Conservation (phyloP, 192 early-diverging fungal genomes). For the Coemansia furcata region DNA sequence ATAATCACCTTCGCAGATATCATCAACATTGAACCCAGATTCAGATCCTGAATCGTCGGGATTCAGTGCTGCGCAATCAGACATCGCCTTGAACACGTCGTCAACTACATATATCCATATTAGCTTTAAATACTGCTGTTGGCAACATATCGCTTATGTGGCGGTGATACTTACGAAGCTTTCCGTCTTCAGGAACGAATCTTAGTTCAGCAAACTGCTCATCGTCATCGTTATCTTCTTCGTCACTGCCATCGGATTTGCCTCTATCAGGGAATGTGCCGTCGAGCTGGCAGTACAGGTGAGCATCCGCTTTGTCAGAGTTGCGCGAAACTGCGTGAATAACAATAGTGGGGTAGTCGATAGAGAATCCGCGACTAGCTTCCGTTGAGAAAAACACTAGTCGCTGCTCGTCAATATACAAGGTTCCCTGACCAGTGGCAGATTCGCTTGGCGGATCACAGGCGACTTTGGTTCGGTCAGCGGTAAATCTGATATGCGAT, state of each 20-base stretch:
- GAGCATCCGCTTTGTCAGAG: background rate
- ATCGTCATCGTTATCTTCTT: slow-evolving; percentile 8
- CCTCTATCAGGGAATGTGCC: slow-evolving; percentile 12
- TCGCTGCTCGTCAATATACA: slow-evolving; percentile 20
- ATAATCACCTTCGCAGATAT: background rate
- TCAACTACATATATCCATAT: slow-evolving; percentile 14
- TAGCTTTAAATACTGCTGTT: background rate
- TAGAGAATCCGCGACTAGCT: slow-evolving; percentile 8
- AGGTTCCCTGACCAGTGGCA: background rate
- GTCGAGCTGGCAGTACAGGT: slow-evolving; percentile 45
- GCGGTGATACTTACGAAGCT: slow-evolving; percentile 4
- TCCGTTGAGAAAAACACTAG: slow-evolving; percentile 10
- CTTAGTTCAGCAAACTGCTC: slow-evolving; percentile 30
- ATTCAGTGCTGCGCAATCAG: slow-evolving; percentile 32
- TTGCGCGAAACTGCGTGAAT: slow-evolving; percentile 31
- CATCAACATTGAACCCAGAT: background rate
- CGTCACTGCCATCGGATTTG: background rate
- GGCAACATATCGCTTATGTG: background rate
- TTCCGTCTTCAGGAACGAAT: slow-evolving; percentile 10
- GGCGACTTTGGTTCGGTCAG: background rate
- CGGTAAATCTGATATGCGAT: background rate
- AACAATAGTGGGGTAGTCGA: slow-evolving; percentile 29
- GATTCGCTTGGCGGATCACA: slow-evolving; percentile 20
- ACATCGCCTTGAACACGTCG: slow-evolving; percentile 32
- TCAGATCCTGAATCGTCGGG: slow-evolving; percentile 12